Evolutionary conservation across 148 eudicot species (phyloP).

Genomic region (Agrostemma githago): DNA sequence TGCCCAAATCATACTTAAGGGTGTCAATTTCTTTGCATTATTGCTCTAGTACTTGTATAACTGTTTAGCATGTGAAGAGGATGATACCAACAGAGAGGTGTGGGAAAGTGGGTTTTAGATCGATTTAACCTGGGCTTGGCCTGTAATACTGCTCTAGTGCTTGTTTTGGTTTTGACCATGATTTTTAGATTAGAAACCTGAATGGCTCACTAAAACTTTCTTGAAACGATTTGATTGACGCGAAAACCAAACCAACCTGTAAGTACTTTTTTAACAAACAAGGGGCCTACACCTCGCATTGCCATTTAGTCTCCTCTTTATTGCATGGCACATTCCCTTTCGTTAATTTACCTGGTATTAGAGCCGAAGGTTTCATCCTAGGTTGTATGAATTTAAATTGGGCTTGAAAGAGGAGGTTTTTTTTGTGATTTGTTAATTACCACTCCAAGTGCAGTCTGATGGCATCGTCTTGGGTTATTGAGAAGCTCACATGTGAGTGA

Average conservation of each 20-base stretch:
- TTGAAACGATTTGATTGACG: background rate
- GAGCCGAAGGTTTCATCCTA: too few relatives aligned
- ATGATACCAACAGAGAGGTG: background rate
- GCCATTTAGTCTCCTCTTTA: too few relatives aligned
- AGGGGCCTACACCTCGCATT: too few relatives aligned
- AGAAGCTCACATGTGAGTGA: too few relatives aligned
- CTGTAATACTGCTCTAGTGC: background rate
- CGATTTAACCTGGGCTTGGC: background rate
- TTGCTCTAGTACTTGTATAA: background rate
- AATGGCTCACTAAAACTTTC: background rate
- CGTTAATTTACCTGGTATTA: too few relatives aligned
- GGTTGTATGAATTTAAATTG: too few relatives aligned
- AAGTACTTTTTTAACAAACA: too few relatives aligned
- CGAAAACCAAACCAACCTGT: background rate
- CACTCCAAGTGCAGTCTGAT: too few relatives aligned
- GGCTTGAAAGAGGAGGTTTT: too few relatives aligned
- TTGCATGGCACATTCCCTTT: too few relatives aligned
- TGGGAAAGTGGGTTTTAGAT: background rate
- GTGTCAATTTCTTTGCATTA: background rate
- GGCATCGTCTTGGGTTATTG: too few relatives aligned
- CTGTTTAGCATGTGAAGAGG: background rate
- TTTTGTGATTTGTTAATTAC: too few relatives aligned
- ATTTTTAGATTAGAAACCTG: background rate
- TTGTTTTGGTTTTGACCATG: background rate
- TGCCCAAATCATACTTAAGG: background rate